A percentile compares a stretch with the other conserved stretches of the same genome.
Evolutionary conservation across 1,284 basidiomycete species (phyloP).

Genomic region (Thelephora terrestris): DNA sequence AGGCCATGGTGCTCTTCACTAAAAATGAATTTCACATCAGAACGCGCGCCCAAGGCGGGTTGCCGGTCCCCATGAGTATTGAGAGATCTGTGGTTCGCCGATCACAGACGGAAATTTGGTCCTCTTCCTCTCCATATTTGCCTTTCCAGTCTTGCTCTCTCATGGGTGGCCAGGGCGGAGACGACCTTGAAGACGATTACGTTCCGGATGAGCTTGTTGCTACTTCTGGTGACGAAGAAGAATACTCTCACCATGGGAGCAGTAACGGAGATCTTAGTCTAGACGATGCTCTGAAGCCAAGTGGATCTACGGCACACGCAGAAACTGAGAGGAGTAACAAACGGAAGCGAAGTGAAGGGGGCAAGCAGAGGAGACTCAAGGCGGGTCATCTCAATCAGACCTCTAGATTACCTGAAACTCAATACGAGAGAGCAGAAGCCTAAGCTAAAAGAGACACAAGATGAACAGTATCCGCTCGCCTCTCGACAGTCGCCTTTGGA

Average conservation of each 20-base stretch:
- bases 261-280: slow-evolving; percentile 32
- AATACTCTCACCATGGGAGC: slow-evolving; percentile 32
- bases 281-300: slow-evolving; percentile 23
- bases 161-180: slow-evolving; percentile 37
- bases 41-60: too few relatives aligned
- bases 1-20: too few relatives aligned
- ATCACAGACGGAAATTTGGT: neutral
- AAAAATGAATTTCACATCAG: too few relatives aligned
- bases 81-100: too few relatives aligned
- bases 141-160: neutral
- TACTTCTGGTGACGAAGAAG: slow-evolving; percentile 45
- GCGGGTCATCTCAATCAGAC: slow-evolving; percentile 22
- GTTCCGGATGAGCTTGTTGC: slow-evolving; percentile 60
- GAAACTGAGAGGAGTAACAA: slow-evolving; percentile 36
- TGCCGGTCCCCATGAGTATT: too few relatives aligned
- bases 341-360: slow-evolving; percentile 60
- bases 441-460: slow-evolving; percentile 31
- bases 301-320: neutral
- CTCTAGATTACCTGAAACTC: too few relatives aligned
- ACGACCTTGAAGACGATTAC: slow-evolving; percentile 77
- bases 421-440: slow-evolving; percentile 31
- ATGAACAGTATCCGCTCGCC: slow-evolving; percentile 35
- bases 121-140: neutral
- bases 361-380: slow-evolving; percentile 58
- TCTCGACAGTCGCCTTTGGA: slow-evolving; percentile 44